Evolutionary conservation across 352 stramenopile genomes (phyloP).

Genomic region (Lagenidium giganteum): DNA sequence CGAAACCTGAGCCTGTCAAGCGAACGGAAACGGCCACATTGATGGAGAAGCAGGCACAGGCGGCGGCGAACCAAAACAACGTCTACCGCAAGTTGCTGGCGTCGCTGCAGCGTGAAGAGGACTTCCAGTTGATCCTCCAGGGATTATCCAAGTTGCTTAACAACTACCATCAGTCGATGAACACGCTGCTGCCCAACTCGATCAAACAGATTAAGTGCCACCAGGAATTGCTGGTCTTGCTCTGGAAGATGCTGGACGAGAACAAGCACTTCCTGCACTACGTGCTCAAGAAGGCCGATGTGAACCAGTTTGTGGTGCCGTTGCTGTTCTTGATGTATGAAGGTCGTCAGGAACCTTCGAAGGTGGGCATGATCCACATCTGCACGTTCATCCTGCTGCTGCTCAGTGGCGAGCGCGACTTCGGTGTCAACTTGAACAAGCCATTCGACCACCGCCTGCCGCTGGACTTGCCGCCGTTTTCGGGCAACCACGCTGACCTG

Average conservation of each 20-base stretch:
- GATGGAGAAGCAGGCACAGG: constrained; percentile 9
- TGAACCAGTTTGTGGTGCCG: constrained; percentile 87
- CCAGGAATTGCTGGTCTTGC: constrained; percentile 96
- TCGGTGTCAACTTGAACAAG: constrained; percentile 97
- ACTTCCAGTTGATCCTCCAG: constrained; percentile 92
- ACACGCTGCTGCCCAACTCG: constrained; percentile 91
- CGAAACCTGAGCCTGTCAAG: constrained; percentile 19
- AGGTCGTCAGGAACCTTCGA: constrained; percentile 90
- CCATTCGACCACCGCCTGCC: constrained; percentile 93
- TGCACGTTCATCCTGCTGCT: constrained; percentile 98
- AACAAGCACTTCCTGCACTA: constrained; percentile 95
- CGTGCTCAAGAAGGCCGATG: constrained; percentile 92
- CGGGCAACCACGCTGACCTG: constrained; percentile 95
- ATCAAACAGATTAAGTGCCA: constrained; percentile 94
- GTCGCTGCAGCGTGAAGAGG: constrained; percentile 67
- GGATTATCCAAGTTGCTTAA: constrained; percentile 96
- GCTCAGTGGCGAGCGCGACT: constrained; percentile 94
- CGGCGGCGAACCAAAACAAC: too few species aligned
- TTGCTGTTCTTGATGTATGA: constrained; percentile 92
- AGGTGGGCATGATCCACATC: constrained; percentile 97
- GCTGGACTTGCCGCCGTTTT: constrained; percentile 92
- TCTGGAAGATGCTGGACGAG: constrained; percentile 98
- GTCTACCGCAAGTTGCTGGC: constrained; percentile 65
- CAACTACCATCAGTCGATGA: constrained; percentile 94
- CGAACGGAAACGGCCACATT: constrained; percentile 17